phyloP scores from a whole-genome alignment of 306 rosid species.

The Cucurbita maxima region DNA sequence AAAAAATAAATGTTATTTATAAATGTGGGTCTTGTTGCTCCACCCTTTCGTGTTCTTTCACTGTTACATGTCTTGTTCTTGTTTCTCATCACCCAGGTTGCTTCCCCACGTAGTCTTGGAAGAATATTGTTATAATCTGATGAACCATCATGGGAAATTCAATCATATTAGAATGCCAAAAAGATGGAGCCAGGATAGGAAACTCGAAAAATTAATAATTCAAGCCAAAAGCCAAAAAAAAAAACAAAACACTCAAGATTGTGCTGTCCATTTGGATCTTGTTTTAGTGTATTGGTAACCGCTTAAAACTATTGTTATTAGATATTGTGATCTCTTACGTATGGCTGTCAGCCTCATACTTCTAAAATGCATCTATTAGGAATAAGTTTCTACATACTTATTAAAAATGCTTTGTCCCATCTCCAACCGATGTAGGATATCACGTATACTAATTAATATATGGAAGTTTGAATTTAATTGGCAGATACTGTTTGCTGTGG shows the following conservation, averaged over 20 bases:
- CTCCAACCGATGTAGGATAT: no score
- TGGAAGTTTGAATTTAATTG: no score
- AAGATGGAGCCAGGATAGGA: not conserved
- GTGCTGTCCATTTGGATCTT: not conserved
- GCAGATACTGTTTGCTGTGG: not conserved
- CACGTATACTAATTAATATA: no score
- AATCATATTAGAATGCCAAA: not conserved
- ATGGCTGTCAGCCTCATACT: no score
- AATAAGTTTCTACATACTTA: no score
- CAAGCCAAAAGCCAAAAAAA: not conserved
- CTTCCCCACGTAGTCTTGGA: not conserved
- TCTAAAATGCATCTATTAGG: no score
- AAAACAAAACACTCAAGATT: not conserved
- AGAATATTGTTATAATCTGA: not conserved
- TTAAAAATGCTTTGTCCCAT: no score
- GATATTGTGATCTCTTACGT: no score
- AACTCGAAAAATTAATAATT: not conserved
- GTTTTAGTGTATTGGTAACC: not conserved
- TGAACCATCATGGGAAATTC: not conserved
- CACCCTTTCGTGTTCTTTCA: not conserved
- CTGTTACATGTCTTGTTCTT: not conserved
- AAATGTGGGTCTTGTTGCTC: not conserved
- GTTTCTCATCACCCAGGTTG: not conserved
- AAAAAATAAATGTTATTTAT: not conserved
- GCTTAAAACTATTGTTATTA: no score